Evolutionary conservation across 2,329 filamentous ascomycete species (phyloP), one percentile per base, ranked within the genome.

Genomic region (Pseudogymnoascus sp.): DNA sequence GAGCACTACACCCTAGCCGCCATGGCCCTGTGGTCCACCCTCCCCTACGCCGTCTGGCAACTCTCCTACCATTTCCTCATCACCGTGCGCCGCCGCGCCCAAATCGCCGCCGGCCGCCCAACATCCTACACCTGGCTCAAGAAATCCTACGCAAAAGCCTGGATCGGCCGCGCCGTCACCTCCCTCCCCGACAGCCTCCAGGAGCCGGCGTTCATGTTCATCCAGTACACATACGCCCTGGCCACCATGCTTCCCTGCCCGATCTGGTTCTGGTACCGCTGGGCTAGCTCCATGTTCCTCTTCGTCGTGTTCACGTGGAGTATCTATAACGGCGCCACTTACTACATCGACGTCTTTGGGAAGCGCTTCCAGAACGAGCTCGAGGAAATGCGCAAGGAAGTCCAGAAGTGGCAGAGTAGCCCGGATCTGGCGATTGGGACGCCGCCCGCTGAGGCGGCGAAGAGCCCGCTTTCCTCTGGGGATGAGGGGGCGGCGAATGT

Each of bases 91-190:
- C 89, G 93, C n/a, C 86, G 90, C 62, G 92, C 96, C 64, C 93
- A 97, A 79, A 99, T 99, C 71, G 92, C 91, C 6, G 94, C 94
- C 14, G 94, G 94, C 12, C 88, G 93, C 2, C 94, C 93, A 4
- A 99, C 94, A 1, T 96, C 92, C 12, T 99, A 97, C 75, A 99
- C 94, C 60, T 99, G 94, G 94, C 83, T 99, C 61, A 90, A 92
- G 65, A 88, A 86, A 70, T 96, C 91, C 1, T 99, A 97, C 76
- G 86, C 89, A 60, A 94, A 92, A 72, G 89, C 87, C 2, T 92
- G 88, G 86, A 88, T 99, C 67, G 95, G 94, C 62, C 90, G 87
- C 71, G 72, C 95, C 63, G 92, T 99, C 35, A 82, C 97, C 18
- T 83, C 84, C 6, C 84, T 96, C 3, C 93, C 94, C 0, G 77